These are phyloP conservation scores for Xylariaceae sp. DNA, from an alignment of 2,329 filamentous ascomycete species.

Conservation along the genomic window DNA sequence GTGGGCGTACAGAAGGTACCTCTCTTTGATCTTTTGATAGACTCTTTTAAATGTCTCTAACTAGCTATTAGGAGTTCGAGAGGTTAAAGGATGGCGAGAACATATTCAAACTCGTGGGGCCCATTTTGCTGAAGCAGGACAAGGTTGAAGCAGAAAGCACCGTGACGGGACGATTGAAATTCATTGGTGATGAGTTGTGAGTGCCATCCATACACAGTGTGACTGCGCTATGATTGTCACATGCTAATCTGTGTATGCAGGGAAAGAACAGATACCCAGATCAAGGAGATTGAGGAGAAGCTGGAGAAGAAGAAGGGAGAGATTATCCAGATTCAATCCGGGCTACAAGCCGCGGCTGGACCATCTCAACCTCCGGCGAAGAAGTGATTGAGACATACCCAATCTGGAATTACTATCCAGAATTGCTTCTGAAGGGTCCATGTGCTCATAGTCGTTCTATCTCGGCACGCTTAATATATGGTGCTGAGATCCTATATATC, in stretches of 20 bases:
- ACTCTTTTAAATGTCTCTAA: background rate
- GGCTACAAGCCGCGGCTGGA: constrained; percentile 42
- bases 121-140: constrained; percentile 91
- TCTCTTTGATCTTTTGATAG: background rate
- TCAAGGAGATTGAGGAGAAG: constrained; percentile 53
- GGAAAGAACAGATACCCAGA: constrained; percentile 42
- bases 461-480: too few species aligned
- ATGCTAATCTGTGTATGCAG: constrained; percentile 10
- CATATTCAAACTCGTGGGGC: constrained; percentile 95
- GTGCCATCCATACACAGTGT: constrained; percentile 26
- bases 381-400: constrained; percentile 9
- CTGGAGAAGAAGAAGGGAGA: constrained; percentile 57
- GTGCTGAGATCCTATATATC: too few species aligned
- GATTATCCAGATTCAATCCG: constrained; percentile 54
- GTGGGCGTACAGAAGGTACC: constrained; percentile 73
- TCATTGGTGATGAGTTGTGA: constrained; percentile 91
- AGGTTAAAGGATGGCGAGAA: constrained; percentile 74
- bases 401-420: background rate
- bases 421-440: too few species aligned
- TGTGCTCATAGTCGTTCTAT: too few species aligned
- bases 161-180: constrained; percentile 85
- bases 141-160: constrained; percentile 84
- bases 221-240: constrained; percentile 1
- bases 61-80: constrained; percentile 66
- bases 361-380: constrained; percentile 30